Percentiles rank a stretch among this genome's conserved stretches.
These are phyloP conservation scores for Detonula confervacea DNA, from an alignment of 352 stramenopile species.

Conservation along the genomic window DNA sequence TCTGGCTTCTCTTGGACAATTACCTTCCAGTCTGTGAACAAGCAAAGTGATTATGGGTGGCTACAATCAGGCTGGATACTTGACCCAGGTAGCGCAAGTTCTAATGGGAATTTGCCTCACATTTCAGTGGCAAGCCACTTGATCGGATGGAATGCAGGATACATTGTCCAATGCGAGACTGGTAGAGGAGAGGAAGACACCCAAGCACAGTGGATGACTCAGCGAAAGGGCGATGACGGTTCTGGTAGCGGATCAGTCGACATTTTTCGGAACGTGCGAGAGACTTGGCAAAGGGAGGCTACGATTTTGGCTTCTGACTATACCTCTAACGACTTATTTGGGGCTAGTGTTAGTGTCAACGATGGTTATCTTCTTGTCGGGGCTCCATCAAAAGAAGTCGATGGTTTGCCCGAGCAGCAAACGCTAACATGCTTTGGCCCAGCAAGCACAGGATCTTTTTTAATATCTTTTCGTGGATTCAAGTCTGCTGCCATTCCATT, in stretches of 20 bases:
- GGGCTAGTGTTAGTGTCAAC: slow-evolving; percentile 53
- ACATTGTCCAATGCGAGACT: slow-evolving; percentile 53
- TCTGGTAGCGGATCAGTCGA: slow-evolving; percentile 50
- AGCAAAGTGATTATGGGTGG: slow-evolving; percentile 61
- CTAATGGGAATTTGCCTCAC: slow-evolving; percentile 56
- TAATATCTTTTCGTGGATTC: slow-evolving; percentile 65
- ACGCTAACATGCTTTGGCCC: slow-evolving; percentile 60
- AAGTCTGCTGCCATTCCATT: slow-evolving; percentile 56
- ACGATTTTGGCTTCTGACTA: slow-evolving; percentile 59
- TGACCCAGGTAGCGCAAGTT: slow-evolving; percentile 51
- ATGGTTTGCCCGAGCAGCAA: slow-evolving; percentile 67
- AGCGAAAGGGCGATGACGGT: slow-evolving; percentile 64
- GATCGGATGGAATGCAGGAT: slow-evolving; percentile 59
- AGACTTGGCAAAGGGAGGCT: slow-evolving; percentile 65
- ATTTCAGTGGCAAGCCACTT: slow-evolving; percentile 60
- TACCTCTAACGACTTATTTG: slow-evolving; percentile 62
- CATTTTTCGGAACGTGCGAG: slow-evolving; percentile 40
- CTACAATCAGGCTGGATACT: too few relatives aligned
- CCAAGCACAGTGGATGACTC: slow-evolving; percentile 66
- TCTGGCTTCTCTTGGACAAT: slow-evolving; percentile 67
- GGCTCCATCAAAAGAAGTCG: slow-evolving; percentile 68
- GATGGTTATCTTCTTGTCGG: slow-evolving; percentile 59
- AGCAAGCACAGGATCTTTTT: slow-evolving; percentile 57
- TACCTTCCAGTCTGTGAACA: slow-evolving; percentile 70
- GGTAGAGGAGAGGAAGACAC: slow-evolving; percentile 61